Evolutionary conservation across 2,329 filamentous ascomycete species (phyloP).

Genomic region (Diplodia intermedia): DNA sequence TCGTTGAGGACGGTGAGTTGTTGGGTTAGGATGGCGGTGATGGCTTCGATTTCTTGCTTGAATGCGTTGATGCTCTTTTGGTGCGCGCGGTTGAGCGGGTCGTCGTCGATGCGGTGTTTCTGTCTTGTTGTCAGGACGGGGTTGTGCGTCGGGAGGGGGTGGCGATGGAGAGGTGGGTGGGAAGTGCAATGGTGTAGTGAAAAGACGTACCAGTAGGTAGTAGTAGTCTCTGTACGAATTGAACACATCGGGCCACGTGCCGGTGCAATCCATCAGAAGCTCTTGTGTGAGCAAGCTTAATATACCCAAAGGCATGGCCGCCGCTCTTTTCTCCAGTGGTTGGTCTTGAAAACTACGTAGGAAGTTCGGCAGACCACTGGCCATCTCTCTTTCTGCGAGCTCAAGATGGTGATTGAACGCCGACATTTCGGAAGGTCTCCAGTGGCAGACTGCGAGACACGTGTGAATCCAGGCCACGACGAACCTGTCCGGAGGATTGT

Average conservation of each 20-base stretch:
- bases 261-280: slow-evolving; percentile 7
- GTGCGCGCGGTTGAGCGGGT: slow-evolving; percentile 26
- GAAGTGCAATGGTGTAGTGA: background rate
- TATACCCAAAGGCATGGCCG: slow-evolving; percentile 13
- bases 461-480: slow-evolving; percentile 22
- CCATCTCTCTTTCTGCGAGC: background rate
- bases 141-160: background rate
- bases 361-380: background rate
- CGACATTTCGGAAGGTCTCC: background rate
- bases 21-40: slow-evolving; percentile 13
- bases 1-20: slow-evolving; percentile 23
- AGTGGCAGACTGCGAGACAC: slow-evolving; percentile 20
- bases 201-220: slow-evolving; percentile 1
- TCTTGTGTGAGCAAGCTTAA: slow-evolving; percentile 17
- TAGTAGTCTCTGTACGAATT: slow-evolving; percentile 14
- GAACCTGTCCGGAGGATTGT: slow-evolving; percentile 14
- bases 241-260: slow-evolving; percentile 11
- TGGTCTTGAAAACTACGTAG: slow-evolving; percentile 12
- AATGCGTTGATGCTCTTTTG: slow-evolving; percentile 19
- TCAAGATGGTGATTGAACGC: slow-evolving; percentile 7
- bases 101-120: slow-evolving; percentile 26
- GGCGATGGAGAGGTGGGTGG: background rate
- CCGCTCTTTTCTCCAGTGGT: slow-evolving; percentile 4
- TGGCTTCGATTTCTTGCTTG: slow-evolving; percentile 27
- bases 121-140: background rate